Evolutionary conservation across 257 asterid genomes (phyloP), one percentile per base, ranked within the genome.

Genomic region (Lycium barbarum): DNA sequence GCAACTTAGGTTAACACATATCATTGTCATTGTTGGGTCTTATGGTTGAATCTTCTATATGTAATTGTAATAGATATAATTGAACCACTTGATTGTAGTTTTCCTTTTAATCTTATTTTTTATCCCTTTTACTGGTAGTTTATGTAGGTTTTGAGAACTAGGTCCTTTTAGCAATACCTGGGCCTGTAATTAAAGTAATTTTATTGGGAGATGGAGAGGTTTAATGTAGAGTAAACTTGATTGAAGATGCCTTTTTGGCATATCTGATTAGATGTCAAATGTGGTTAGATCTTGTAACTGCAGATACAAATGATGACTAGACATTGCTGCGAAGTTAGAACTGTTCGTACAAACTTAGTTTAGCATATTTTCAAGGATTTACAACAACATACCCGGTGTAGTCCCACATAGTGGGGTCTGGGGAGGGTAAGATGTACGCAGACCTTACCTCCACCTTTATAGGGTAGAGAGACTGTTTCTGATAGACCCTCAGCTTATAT

Each of bases 51-150:
- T 70, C 14, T 70, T 70, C 53, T 70, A 38, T 70, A 38, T 26
- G 26, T 70, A 70, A 53, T 70, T 70, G 53, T 70, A 53, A 38
- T 38, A 17, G 78, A 70, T 53, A 70, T 70, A 70, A 38, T 38
- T 38, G 54, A 70, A 70, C 33, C 33, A 70, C 54, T 70, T 70
- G 79, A 38, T 38, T 17, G 33, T 17, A 70, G 78, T 17, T 38
- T 17, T 70, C 33, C 33, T 17, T 70, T 9, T 70, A n/a, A 15
- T 70, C 33, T 38, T 20, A 38, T 38, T 17, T 70, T 70, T 38
- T 26, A 70, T 70, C 33, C 33, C 53, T 70, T 49, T 70, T 67
- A 35, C 49, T 14, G 22, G 74, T 36, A 14, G 22, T 35, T 38
- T 67, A 67, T 67, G 74, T 35, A 14, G 49, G 6, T 14, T 70